Conservation (phyloP, 257 asterid species). For the Solanum pinnatisectum region DNA sequence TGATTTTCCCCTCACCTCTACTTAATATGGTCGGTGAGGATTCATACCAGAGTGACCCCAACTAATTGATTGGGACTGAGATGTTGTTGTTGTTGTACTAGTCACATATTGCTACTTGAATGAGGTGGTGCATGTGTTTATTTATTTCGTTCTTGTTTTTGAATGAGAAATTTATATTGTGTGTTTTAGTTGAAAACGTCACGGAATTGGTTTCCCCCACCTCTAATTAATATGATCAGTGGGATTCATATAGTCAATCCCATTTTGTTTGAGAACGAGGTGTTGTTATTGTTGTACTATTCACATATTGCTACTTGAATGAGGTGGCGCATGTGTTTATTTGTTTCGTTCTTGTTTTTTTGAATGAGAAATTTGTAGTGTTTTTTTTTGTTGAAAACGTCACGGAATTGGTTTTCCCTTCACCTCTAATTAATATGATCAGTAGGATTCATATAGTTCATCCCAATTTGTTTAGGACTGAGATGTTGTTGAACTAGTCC, state of each 20-base stretch:
- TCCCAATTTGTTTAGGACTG: not conserved
- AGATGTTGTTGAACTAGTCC: not conserved
- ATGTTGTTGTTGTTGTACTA: too few species aligned
- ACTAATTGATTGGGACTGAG: too few species aligned
- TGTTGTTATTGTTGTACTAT: too few species aligned
- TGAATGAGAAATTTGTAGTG: not conserved
- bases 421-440: not conserved
- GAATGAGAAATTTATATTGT: not conserved
- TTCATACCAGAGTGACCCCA: not conserved
- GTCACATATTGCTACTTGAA: not conserved
- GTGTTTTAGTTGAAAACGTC: slow-evolving; percentile 54
- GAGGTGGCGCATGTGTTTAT: not conserved
- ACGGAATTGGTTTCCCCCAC: slow-evolving; percentile 76
- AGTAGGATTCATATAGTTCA: not conserved
- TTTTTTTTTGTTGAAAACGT: slow-evolving; percentile 56
- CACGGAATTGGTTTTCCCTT: slow-evolving; percentile 84
- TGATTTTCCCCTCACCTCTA: slow-evolving; percentile 66
- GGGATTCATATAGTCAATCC: not conserved
- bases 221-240: not conserved
- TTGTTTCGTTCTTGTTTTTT: not conserved
- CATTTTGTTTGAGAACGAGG: not conserved
- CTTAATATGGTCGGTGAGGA: not conserved
- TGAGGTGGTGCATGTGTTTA: not conserved
- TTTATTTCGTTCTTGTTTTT: not conserved
- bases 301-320: not conserved